Evolutionary conservation across 495 filamentous ascomycete species (phyloP), one percentile per base, ranked within the genome.

Genomic region (Penicillium ochrochloron): DNA sequence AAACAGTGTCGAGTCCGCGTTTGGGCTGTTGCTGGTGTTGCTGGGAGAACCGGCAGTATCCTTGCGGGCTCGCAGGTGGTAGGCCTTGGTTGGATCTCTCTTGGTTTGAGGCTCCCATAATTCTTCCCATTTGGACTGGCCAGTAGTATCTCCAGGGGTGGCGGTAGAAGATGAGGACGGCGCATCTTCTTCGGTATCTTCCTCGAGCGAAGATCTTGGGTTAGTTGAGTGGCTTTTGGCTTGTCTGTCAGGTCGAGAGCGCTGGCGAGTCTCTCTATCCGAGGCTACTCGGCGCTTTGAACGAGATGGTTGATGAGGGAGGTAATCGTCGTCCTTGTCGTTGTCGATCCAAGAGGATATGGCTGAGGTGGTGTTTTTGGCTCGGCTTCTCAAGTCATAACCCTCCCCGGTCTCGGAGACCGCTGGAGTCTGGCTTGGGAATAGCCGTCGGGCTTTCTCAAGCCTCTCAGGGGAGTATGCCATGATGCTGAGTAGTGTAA

Each of bases 341-440:
- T 64, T 60, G 55, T 67, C 67, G 41, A 64, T 41, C 67, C 67
- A 67, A 2, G 57, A 66, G 17, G 35, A 57, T 21, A 53, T 23
- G 8, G 52, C 27, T 17, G 25, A n/a, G 11, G 23, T 29, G 21
- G 35, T 27, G n/a, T 21, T 41, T 21, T 41, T 29, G 56, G 12
- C 15, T 44, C 64, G 59, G 19, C 33, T 48, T 21, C 64, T 55
- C 33, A 66, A 21, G 17, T 62, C 11, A 21, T 66, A 66, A 21
- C 25, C 10, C 5, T 31, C 56, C 11, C 19, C 56, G 4, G 2
- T 9, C 2, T 42, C 39, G 10, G 17, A 27, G 9, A 7, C 21
- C 11, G 19, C 25, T 33, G 14, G 21, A 2, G 4, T 44, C 10
- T 44, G 35, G 37, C 17, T 31, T 25, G 56, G 56, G 17, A 44